Conservation (phyloP, 1,284 basidiomycete species). For the Mycosarcoma maydis region DNA sequence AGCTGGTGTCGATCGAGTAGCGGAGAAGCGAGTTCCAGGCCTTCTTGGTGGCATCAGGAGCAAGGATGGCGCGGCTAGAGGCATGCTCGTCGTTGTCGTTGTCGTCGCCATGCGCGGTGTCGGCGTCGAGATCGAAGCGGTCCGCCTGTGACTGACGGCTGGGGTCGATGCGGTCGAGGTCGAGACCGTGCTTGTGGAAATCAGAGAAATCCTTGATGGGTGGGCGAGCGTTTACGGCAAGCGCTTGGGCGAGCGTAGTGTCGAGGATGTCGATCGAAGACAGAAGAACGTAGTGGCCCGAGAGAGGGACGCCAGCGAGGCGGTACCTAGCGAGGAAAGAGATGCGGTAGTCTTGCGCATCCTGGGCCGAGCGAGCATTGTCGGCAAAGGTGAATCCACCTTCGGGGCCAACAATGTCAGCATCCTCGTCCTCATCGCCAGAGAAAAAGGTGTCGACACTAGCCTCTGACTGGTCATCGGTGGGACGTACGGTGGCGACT, state of each 20-base stretch:
- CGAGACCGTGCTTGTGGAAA: conserved; percentile 43
- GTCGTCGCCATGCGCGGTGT: conserved; percentile 1
- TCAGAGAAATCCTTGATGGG: conserved; percentile 48
- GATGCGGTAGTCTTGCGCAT: conserved; percentile 53
- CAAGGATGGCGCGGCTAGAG: conserved; percentile 24
- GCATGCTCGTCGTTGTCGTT: conserved; percentile 10
- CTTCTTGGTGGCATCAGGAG: conserved; percentile 70
- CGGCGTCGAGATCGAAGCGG: conserved; percentile 50
- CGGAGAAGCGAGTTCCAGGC: conserved; percentile 78
- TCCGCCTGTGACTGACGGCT: conserved; percentile 46
- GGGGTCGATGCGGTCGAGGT: conserved; percentile 46
- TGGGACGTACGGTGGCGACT: conserved; percentile 46
- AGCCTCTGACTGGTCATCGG: conserved; percentile 46
- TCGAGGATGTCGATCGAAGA: conserved; percentile 84
- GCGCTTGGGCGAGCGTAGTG: conserved; percentile 80
- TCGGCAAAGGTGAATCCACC: conserved; percentile 52
- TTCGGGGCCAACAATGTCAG: conserved; percentile 36
- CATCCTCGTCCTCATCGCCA: conserved; percentile 53
- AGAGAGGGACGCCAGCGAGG: conserved; percentile 78
- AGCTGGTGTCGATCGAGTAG: conserved; percentile 28
- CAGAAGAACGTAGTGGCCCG: conserved; percentile 86
- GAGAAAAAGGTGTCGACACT: conserved; percentile 69
- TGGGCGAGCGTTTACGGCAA: conserved; percentile 70
- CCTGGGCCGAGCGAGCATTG: conserved; percentile 8
- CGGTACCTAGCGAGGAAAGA: conserved; percentile 82